These are phyloP conservation scores for Apiospora rasikravindrae DNA, from an alignment of 2,329 filamentous ascomycete genomes.

Conservation along the genomic window DNA sequence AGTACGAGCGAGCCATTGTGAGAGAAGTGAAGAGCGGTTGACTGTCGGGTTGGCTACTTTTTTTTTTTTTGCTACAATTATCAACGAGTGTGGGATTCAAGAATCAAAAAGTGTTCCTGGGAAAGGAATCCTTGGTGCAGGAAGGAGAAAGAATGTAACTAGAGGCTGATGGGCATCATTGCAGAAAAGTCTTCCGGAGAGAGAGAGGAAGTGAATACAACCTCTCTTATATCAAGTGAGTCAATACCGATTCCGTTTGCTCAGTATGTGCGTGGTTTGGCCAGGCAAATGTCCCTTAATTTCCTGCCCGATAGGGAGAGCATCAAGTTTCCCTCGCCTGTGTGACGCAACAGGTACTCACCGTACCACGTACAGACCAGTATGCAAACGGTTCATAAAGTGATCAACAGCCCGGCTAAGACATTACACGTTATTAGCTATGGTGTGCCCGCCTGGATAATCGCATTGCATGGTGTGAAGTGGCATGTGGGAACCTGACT, in stretches of 20 bases:
- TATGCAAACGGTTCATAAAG: constrained; percentile 9
- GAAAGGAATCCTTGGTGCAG: background rate
- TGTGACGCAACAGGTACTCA: background rate
- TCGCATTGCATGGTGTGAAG: background rate
- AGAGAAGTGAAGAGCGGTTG: background rate
- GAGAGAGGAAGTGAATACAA: background rate
- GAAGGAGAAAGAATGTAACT: background rate
- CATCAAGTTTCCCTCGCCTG: background rate
- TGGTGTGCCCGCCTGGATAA: background rate
- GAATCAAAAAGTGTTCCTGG: background rate
- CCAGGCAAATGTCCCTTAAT: constrained; percentile 9
- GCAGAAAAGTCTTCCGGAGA: background rate
- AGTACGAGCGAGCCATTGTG: constrained; percentile 6
- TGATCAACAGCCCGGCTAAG: background rate
- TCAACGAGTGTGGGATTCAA: background rate
- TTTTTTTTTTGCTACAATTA: too few relatives aligned
- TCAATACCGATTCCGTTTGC: background rate
- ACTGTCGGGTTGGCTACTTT: background rate
- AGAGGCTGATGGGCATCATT: background rate
- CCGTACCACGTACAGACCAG: background rate
- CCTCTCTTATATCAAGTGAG: background rate
- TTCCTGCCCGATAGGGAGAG: constrained; percentile 6
- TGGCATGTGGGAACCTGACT: background rate
- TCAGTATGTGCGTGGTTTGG: background rate
- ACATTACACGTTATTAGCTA: background rate